A percentile compares a stretch with the other conserved stretches of the same genome.
phyloP scores from a whole-genome alignment of 1,139 yeast species.

The Candida glucosophila region DNA sequence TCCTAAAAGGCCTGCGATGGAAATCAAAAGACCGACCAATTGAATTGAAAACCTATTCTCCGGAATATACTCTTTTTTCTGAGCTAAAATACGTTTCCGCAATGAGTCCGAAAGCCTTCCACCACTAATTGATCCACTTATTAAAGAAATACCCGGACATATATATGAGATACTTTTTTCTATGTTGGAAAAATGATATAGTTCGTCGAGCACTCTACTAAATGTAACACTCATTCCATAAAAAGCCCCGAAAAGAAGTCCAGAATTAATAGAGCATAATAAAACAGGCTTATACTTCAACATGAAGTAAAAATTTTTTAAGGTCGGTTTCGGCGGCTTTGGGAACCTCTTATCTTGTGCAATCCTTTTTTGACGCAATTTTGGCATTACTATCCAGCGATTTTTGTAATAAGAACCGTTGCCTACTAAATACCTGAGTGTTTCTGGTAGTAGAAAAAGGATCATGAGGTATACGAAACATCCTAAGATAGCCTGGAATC shows the following conservation, averaged over 20 bases:
- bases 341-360: conserved; percentile 24
- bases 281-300: conserved; percentile 36
- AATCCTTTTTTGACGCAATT: conserved; percentile 18
- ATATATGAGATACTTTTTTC: conserved; percentile 40
- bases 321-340: conserved; percentile 40
- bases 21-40: conserved; percentile 33
- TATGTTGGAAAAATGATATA: conserved; percentile 28
- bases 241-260: conserved; percentile 46
- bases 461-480: conserved; percentile 29
- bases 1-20: conserved; percentile 40
- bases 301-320: conserved; percentile 26
- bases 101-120: conserved; percentile 42
- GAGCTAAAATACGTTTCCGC: conserved; percentile 16
- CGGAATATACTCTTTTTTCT: conserved; percentile 24
- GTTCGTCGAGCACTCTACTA: conserved; percentile 26
- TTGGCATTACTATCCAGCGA: conserved; percentile 19
- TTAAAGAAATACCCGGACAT: conserved; percentile 46
- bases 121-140: conserved; percentile 42
- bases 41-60: conserved; percentile 42
- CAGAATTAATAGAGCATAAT: conserved; percentile 41
- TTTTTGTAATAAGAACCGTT: conserved; percentile 27
- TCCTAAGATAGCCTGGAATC: conserved; percentile 40
- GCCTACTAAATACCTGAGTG: conserved; percentile 48
- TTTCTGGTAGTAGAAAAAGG: conserved; percentile 42
- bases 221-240: conserved; percentile 49